A percentile compares a stretch with the other conserved stretches of the same genome.
These are phyloP conservation scores for Orychophragmus violaceus DNA, from an alignment of 345 rosid genomes.

Conservation along the genomic window DNA sequence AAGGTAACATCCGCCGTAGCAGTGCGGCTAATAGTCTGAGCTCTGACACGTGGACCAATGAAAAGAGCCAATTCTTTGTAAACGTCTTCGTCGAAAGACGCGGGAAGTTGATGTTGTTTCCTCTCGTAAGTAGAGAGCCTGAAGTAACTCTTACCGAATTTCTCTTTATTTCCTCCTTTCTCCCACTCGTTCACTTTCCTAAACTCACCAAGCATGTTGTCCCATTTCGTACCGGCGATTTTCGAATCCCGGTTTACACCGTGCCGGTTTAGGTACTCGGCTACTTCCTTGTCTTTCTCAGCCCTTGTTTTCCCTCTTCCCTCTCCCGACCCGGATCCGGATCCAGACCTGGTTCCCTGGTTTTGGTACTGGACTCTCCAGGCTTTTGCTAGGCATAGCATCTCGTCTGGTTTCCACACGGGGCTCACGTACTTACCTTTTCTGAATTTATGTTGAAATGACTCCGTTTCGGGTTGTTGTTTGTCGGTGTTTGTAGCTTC, in stretches of 20 bases:
- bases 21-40: slow-evolving; percentile 23
- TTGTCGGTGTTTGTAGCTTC: slow-evolving; percentile 49
- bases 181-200: slow-evolving; percentile 95
- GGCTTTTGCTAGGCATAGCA: slow-evolving; percentile 91
- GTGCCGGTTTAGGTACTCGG: slow-evolving; percentile 69
- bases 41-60: slow-evolving; percentile 78
- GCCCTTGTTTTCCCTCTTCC: slow-evolving; percentile 83
- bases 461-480: slow-evolving; percentile 43
- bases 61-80: slow-evolving; percentile 84
- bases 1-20: background rate
- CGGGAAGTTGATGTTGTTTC: slow-evolving; percentile 72
- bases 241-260: slow-evolving; percentile 82
- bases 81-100: slow-evolving; percentile 94
- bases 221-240: slow-evolving; percentile 97
- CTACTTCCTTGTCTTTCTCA: slow-evolving; percentile 87
- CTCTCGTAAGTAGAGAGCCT: slow-evolving; percentile 91
- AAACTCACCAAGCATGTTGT: slow-evolving; percentile 95
- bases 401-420: slow-evolving; percentile 96
- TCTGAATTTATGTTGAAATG: slow-evolving; percentile 55
- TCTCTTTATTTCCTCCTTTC: slow-evolving; percentile 63
- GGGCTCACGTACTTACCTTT: slow-evolving; percentile 97
- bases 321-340: slow-evolving; percentile 35
- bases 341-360: slow-evolving; percentile 26
- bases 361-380: slow-evolving; percentile 79
- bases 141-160: slow-evolving; percentile 82